Percentiles rank a stretch among this genome's conserved stretches.
Conservation (phyloP, 2,329 filamentous ascomycete genomes). For the Fonsecaea pedrosoi region DNA sequence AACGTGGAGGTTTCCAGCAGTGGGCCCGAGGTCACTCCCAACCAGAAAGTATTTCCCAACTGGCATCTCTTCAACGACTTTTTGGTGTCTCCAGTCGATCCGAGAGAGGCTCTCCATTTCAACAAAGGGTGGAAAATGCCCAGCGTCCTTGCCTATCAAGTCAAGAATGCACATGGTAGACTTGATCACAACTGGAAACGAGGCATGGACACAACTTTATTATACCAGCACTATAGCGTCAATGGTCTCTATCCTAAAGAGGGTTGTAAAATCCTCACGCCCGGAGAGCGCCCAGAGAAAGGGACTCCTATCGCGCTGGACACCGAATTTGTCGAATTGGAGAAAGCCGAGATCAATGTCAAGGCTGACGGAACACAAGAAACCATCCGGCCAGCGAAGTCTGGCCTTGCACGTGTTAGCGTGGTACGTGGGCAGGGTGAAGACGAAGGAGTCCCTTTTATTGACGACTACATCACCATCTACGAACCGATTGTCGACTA, state of each 20-base stretch:
- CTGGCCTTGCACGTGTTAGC: constrained; percentile 90
- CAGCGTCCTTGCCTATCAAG: constrained; percentile 84
- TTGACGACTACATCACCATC: constrained; percentile 96
- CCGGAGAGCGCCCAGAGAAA: constrained; percentile 70
- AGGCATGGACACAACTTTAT: constrained; percentile 78
- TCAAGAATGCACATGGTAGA: constrained; percentile 78
- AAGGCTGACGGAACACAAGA: constrained; percentile 92
- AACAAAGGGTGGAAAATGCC: constrained; percentile 92
- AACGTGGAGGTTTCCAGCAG: constrained; percentile 70
- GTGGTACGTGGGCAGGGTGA: constrained; percentile 80
- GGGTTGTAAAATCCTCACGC: constrained; percentile 47
- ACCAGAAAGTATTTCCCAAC: constrained; percentile 61
- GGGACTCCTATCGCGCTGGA: constrained; percentile 86
- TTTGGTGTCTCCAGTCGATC: constrained; percentile 78
- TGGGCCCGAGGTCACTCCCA: constrained; percentile 65
- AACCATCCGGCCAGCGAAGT: constrained; percentile 87
- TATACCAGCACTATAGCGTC: constrained; percentile 75
- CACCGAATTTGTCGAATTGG: constrained; percentile 92
- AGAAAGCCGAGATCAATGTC: constrained; percentile 93
- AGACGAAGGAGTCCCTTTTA: constrained; percentile 83
- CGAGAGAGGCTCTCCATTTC: constrained; percentile 86
- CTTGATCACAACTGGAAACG: constrained; percentile 88
- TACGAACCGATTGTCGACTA: constrained; percentile 90
- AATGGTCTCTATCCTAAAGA: constrained; percentile 48
- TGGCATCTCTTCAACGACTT: constrained; percentile 99